Percentiles rank a stretch among this genome's conserved stretches.
Conservation (phyloP, 2,329 filamentous ascomycete genomes). For the Tolypocladium ovalisporum region DNA sequence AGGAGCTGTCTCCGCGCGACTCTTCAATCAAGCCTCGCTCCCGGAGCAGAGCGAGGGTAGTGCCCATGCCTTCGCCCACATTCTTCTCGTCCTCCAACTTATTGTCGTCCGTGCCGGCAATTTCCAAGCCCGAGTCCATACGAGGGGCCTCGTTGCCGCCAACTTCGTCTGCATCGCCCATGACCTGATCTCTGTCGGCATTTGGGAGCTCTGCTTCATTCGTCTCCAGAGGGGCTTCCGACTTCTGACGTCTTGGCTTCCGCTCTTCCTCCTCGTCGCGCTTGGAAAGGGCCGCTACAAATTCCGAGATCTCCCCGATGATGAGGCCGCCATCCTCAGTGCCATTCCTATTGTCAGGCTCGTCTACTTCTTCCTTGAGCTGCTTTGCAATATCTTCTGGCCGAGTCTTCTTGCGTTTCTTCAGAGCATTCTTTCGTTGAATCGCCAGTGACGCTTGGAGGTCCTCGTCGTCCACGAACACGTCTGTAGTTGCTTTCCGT, state of each 20-base stretch:
- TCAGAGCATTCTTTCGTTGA: conserved; percentile 75
- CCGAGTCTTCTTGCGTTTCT: conserved; percentile 79
- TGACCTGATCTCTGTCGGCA: conserved; percentile 11
- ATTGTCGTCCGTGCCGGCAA: conserved; percentile 37
- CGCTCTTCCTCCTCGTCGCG: conserved; percentile 44
- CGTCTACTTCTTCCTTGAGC: conserved; percentile 53
- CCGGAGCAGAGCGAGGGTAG: conserved; percentile 70
- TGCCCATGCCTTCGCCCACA: conserved; percentile 67
- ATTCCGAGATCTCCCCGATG: conserved; percentile 94
- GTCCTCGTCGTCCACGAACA: conserved; percentile 84
- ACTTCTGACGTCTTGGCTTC: conserved; percentile 35
- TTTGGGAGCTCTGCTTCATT: background rate
- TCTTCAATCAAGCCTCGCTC: conserved; percentile 73
- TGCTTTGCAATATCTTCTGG: conserved; percentile 82
- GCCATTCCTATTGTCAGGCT: conserved; percentile 33
- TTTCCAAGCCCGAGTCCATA: conserved; percentile 4
- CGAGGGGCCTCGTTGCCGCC: conserved; percentile 19
- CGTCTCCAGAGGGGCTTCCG: background rate
- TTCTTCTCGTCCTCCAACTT: conserved; percentile 80
- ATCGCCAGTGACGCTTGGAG: conserved; percentile 74
- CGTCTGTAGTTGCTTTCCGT: conserved; percentile 51
- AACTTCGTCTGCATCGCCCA: conserved; percentile 17
- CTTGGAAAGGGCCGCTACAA: conserved; percentile 75
- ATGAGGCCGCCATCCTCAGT: conserved; percentile 52
- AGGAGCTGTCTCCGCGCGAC: conserved; percentile 49